Evolutionary conservation across 306 rosid genomes (phyloP).

Genomic region (Hippophae tibetana): DNA sequence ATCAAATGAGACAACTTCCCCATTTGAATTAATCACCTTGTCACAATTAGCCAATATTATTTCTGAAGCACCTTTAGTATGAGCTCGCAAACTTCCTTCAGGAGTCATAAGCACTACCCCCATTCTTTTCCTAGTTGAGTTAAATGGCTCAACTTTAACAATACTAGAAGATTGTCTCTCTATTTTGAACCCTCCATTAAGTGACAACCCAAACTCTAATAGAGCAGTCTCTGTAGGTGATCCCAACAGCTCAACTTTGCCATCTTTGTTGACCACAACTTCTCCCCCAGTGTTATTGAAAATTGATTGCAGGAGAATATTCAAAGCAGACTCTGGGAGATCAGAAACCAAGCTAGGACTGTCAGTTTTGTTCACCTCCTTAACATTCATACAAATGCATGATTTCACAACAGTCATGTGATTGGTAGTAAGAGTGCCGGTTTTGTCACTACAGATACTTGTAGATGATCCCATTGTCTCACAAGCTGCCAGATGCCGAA

Average conservation of each 20-base stretch:
- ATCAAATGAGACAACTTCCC: constrained; percentile 76
- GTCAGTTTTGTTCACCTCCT: constrained; percentile 31
- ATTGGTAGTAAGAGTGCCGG: constrained; percentile 91
- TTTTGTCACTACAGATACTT: constrained; percentile 86
- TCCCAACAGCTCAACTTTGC: constrained; percentile 71
- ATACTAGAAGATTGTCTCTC: constrained; percentile 53
- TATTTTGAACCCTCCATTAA: constrained; percentile 68
- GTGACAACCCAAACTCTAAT: constrained; percentile 70
- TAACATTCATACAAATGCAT: constrained; percentile 67
- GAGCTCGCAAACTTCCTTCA: constrained; percentile 65
- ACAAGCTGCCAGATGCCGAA: constrained; percentile 92
- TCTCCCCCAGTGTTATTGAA: constrained; percentile 92
- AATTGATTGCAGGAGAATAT: constrained; percentile 61
- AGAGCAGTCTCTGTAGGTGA: constrained; percentile 86
- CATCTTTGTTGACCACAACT: constrained; percentile 60
- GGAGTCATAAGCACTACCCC: constrained; percentile 76
- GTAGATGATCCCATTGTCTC: constrained; percentile 99
- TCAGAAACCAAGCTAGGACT: constrained; percentile 49
- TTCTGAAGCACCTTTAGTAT: constrained; percentile 94
- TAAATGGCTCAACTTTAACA: constrained; percentile 92
- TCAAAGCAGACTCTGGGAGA: constrained; percentile 48
- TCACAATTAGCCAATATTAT: constrained; percentile 78
- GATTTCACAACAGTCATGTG: constrained; percentile 93
- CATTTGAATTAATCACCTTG: constrained; percentile 62
- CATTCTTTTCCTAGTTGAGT: constrained; percentile 80